A percentile compares a stretch with the other conserved stretches of the same genome.
phyloP scores from a whole-genome alignment of 176 grass and related monocot species.

The Coix lacrymajobi region DNA sequence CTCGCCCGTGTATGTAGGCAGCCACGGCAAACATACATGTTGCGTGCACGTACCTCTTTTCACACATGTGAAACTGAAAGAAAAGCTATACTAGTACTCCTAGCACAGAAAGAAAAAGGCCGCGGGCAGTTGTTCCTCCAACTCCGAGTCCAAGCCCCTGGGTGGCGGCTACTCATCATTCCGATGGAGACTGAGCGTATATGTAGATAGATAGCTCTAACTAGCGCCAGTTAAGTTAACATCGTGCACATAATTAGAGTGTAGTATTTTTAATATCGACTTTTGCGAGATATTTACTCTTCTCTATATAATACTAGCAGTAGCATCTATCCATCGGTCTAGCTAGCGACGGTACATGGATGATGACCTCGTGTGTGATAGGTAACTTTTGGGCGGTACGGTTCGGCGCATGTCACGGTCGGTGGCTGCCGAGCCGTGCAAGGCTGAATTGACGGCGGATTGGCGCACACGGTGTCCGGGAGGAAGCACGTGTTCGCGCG shows the following conservation, averaged over 20 bases:
- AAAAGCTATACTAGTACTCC: neutral
- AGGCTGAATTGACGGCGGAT: constrained; percentile 10
- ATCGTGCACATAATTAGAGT: neutral
- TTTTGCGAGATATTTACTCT: neutral
- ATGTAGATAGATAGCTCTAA: neutral
- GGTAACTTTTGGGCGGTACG: constrained; percentile 7
- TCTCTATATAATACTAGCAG: neutral
- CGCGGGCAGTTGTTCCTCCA: neutral
- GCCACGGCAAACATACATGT: neutral
- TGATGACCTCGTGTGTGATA: neutral
- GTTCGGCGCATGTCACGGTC: constrained; percentile 40
- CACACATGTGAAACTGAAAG: constrained; percentile 13
- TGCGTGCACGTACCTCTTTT: constrained; percentile 40
- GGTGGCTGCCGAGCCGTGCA: constrained; percentile 5
- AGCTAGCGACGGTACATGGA: neutral
- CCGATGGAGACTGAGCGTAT: constrained; percentile 11
- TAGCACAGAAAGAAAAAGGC: neutral
- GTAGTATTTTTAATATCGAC: neutral
- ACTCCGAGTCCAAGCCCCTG: neutral
- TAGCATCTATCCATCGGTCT: neutral
- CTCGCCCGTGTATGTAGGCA: neutral
- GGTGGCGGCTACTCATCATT: constrained; percentile 1
- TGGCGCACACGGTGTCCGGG: neutral
- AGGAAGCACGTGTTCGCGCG: neutral
- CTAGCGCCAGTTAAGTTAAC: neutral